Evolutionary conservation across 495 filamentous ascomycete genomes (phyloP).

Genomic region (Jackrogersella multiformis): DNA sequence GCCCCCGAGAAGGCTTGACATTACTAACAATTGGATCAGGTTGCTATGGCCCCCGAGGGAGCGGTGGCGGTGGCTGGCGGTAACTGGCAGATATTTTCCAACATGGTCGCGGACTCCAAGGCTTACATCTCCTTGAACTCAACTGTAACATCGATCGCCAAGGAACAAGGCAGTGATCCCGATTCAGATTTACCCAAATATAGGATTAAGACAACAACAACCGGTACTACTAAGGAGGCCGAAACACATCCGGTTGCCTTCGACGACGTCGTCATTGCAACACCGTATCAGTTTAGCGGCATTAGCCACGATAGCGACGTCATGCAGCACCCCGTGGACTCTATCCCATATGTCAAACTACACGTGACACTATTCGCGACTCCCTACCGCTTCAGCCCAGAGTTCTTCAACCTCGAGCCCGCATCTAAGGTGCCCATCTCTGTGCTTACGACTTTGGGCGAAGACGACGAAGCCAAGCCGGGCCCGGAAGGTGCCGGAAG

Average conservation of each 20-base stretch:
- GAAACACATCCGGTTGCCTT: conserved; percentile 59
- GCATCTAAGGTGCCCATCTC: conserved; percentile 67
- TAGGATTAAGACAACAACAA: conserved; percentile 55
- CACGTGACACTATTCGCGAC: conserved; percentile 92
- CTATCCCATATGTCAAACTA: conserved; percentile 81
- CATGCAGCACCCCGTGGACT: conserved; percentile 64
- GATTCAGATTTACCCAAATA: conserved; percentile 53
- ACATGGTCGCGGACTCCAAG: conserved; percentile 73
- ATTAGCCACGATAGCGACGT: conserved; percentile 59
- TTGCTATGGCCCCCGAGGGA: conserved; percentile 82
- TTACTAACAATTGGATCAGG: conserved; percentile 38
- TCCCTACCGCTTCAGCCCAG: conserved; percentile 70
- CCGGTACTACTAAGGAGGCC: conserved; percentile 31
- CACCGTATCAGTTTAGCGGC: conserved; percentile 78
- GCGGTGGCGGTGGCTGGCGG: conserved; percentile 82
- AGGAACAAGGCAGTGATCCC: conserved; percentile 44
- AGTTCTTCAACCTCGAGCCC: conserved; percentile 71
- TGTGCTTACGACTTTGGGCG: conserved; percentile 85
- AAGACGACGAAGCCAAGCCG: conserved; percentile 58
- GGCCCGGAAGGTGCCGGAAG: conserved; percentile 67
- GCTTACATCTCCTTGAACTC: conserved; percentile 74
- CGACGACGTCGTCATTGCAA: conserved; percentile 82
- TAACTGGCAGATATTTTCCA: conserved; percentile 94
- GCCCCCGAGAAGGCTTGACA: too few species aligned
- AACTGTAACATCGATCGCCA: conserved; percentile 68